Percentiles rank a stretch among this genome's conserved stretches.
Conservation (phyloP, 2,329 filamentous ascomycete genomes). For the Sarocladium brachiariae region DNA sequence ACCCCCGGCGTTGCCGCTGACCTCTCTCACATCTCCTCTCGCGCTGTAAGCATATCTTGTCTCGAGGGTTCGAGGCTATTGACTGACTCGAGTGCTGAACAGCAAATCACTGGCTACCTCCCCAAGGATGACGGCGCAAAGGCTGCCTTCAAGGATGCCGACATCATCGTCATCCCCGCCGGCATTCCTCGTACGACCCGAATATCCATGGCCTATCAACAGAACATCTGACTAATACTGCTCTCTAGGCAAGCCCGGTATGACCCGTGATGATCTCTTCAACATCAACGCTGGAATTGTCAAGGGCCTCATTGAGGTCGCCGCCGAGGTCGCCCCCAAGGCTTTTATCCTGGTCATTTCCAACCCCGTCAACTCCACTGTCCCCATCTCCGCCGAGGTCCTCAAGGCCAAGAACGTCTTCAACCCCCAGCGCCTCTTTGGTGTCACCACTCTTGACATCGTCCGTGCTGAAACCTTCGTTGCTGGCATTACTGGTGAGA, state of each 20-base stretch:
- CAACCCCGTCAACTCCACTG: constrained; percentile 98
- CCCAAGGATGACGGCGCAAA: constrained; percentile 81
- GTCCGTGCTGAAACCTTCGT: constrained; percentile 98
- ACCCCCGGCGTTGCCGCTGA: constrained; percentile 93
- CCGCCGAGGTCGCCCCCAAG: constrained; percentile 83
- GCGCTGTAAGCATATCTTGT: constrained; percentile 51
- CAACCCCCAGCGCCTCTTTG: constrained; percentile 91
- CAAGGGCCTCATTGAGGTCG: constrained; percentile 81
- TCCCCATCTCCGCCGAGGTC: constrained; percentile 94
- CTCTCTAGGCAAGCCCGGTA: constrained; percentile 83
- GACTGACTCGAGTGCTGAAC: constrained; percentile 20
- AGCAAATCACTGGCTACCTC: constrained; percentile 85
- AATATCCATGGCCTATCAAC: background rate
- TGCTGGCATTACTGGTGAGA: constrained; percentile 73
- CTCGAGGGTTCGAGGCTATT: constrained; percentile 4
- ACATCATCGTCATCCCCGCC: constrained; percentile 95
- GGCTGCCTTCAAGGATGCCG: constrained; percentile 81
- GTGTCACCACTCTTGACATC: constrained; percentile 97
- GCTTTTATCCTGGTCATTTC: constrained; percentile 96
- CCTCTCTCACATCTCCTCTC: constrained; percentile 92
- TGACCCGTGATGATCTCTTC: constrained; percentile 99
- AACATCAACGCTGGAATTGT: constrained; percentile 99
- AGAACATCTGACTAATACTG: constrained; percentile 13
- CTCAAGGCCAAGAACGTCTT: constrained; percentile 91
- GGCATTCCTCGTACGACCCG: constrained; percentile 83